Base-by-base conservation (phyloP, 805 yeast genomes). In the Lipomyces sp. region DNA sequence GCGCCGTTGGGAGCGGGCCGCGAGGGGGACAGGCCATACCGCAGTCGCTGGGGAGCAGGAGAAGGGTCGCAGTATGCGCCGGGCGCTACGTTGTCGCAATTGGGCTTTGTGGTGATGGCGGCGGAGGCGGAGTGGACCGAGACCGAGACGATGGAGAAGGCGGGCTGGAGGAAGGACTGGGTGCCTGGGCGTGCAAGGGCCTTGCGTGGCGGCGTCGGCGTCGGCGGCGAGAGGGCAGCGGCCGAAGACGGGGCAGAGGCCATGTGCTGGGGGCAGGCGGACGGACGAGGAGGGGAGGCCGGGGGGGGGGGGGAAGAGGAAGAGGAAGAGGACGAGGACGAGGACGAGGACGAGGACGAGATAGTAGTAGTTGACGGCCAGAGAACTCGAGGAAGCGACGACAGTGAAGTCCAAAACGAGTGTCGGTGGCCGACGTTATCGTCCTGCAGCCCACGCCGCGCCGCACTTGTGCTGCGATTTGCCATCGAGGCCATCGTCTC, bases 181-280 rank as follows among this genome's bases (percentile, higher is more conserved):
- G 46, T 23, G 19, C 19, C 29, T 38, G 47, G 53, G 23, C 48
- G 44, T 32, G 49, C 46, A 36, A 22, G 45, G 35, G 53, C 44
- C 49, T 45, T 45, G 45, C 46, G 48, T 33, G 53, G 45, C 31
- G 49, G 53, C 28, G 44, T 16, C 42, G 45, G 53, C 43, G 45
- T 45, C n/a, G 41, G 38, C 35, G n/a, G n/a, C n/a, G n/a, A n/a
- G n/a, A n/a, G n/a, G n/a, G n/a, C n/a, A n/a, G n/a, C n/a, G n/a
- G 48, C 36, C 19, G 53, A 37, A 16, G 48, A 39, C 22, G 53
- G 48, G 28, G 53, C 45, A 29, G 53, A 16, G 32, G 51, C 46
- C 51, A 43, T 42, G 39, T 33, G 23, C 31, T 11, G 31, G 22
- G 21, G 38, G 16, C 14, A 4, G 28, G 10, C 28, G 18, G 39